Percentiles rank a stretch among this genome's conserved stretches.
Evolutionary conservation across 169 alveolate genomes (phyloP).

Genomic region (Pseudocohnilembus persalinus): DNA sequence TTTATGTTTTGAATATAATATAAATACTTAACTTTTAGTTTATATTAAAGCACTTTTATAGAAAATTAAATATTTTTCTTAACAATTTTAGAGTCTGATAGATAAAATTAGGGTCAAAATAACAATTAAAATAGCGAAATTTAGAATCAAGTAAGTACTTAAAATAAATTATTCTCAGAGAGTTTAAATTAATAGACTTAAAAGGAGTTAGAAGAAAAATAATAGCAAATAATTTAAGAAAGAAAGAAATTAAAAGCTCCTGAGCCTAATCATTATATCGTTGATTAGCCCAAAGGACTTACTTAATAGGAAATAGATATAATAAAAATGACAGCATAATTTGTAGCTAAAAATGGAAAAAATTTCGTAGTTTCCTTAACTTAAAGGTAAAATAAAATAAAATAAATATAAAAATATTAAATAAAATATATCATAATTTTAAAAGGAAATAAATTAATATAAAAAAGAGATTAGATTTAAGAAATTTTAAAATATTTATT

Average conservation of each 20-base stretch:
- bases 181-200: constrained; percentile 17
- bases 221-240: constrained; percentile 32
- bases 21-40: not conserved
- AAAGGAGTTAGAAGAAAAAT: constrained; percentile 42
- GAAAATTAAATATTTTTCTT: not conserved
- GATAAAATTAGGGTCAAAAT: too few species aligned
- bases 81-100: too few species aligned
- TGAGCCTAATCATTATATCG: constrained; percentile 59
- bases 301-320: constrained; percentile 74
- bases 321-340: constrained; percentile 78
- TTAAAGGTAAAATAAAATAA: constrained; percentile 33
- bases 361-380: constrained; percentile 75
- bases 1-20: not conserved
- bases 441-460: too few species aligned
- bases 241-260: constrained; percentile 52
- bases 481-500: too few species aligned
- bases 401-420: too few species aligned
- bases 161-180: not conserved
- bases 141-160: not conserved
- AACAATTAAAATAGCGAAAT: too few species aligned
- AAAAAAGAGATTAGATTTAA: too few species aligned
- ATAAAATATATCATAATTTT: not conserved
- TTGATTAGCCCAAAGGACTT: constrained; percentile 63
- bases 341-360: constrained; percentile 82
- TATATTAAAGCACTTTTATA: not conserved